Evolutionary conservation across 2,329 filamentous ascomycete genomes (phyloP), one percentile per base, ranked within the genome.

Genomic region (Phialophora expanda): DNA sequence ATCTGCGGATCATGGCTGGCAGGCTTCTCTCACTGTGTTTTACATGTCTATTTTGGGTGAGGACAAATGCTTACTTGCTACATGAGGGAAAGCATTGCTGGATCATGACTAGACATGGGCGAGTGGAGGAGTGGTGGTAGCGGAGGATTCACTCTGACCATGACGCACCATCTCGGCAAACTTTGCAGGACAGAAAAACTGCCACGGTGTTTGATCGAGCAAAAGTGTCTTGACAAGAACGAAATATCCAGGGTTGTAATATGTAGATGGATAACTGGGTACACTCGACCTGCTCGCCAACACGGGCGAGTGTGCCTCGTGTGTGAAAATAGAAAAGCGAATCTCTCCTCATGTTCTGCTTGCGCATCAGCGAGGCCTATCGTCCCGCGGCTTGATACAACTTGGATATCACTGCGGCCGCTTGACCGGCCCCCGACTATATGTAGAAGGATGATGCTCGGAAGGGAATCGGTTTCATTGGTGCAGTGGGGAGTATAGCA

Each of bases 241-340:
- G 53, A 14, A 48, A 41, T 24, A 50, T 17, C 26, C 22, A 32
- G 57, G 41, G 30, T 26, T 58, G 56, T 58, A 58, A 58, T 58
- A 44, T 58, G 56, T 41, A 58, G 12, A 58, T 44, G 32, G 56
- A 58, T 58, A 55, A n/a, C 12, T 17, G 8, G 53, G 53, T 14
- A 26, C 28, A 28, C 22, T 55, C 12, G 24, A 32, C 24, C 28
- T 55, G 24, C 17, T 55, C 26, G n/a, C 28, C 34, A 12, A 24
- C 5, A 34, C 3, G 28, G n/a, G 28, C 28, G 48, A 53, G 26
- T 3, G 28, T 34, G 53, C 38, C 24, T 60, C 26, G 51, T 32
- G 65, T 61, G 55, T 60, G 51, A 64, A 53, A 64, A 46, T 56
- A 61, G 41, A 61, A 64, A 56, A 53, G 32, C 48, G 44, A 66